Conservation (phyloP, 2,329 filamentous ascomycete genomes). For the Knufia fluminis region DNA sequence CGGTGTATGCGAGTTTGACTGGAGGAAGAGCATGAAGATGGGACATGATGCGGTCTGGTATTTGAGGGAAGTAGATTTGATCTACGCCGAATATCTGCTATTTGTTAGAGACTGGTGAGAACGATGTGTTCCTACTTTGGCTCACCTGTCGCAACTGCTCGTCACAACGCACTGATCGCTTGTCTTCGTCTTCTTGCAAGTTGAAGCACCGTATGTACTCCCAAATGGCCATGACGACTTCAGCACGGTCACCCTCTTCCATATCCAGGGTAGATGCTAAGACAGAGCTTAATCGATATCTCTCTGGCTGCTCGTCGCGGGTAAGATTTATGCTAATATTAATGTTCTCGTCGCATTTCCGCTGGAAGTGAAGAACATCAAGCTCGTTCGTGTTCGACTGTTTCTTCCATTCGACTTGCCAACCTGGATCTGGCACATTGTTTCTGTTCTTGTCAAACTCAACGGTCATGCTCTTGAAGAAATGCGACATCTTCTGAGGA, state of each 20-base stretch:
- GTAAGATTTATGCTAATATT: constrained; percentile 83
- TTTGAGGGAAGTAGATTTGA: constrained; percentile 72
- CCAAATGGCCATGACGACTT: constrained; percentile 86
- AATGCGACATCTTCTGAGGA: constrained; percentile 36
- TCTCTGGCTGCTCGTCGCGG: constrained; percentile 75
- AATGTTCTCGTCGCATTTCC: constrained; percentile 82
- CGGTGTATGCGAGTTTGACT: constrained; percentile 79
- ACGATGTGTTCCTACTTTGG: constrained; percentile 10
- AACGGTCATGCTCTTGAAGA: constrained; percentile 44
- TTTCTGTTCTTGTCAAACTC: constrained; percentile 40
- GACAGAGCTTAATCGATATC: constrained; percentile 68
- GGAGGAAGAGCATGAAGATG: constrained; percentile 75
- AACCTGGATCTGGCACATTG: constrained; percentile 34
- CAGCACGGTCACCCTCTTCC: constrained; percentile 74
- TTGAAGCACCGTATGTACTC: constrained; percentile 83
- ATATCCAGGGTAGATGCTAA: constrained; percentile 80
- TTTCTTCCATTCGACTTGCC: constrained; percentile 74
- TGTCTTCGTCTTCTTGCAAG: constrained; percentile 89
- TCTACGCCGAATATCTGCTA: constrained; percentile 63
- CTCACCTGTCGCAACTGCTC: constrained; percentile 66
- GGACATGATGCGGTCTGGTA: constrained; percentile 67
- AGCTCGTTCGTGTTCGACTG: constrained; percentile 64
- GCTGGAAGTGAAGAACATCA: constrained; percentile 83
- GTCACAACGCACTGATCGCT: constrained; percentile 84
- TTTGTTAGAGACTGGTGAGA: neutral